Evolutionary conservation across 768 basidiomycete species (phyloP).

Genomic region (Russula sp.): DNA sequence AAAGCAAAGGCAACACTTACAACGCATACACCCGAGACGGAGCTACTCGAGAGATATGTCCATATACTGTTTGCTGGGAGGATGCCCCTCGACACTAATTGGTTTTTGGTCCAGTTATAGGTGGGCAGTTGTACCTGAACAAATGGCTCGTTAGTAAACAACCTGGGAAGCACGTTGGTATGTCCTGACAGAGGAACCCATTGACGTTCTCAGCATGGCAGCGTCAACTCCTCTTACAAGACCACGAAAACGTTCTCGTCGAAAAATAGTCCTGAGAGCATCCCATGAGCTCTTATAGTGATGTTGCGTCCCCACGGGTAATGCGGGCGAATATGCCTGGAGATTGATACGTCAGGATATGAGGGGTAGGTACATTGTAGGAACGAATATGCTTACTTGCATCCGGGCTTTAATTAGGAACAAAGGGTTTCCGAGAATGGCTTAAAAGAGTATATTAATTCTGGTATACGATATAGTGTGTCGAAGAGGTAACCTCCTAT

Average conservation of each 20-base stretch:
- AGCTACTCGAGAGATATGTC: slow-evolving; percentile 86
- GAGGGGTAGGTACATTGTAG: slow-evolving; percentile 5
- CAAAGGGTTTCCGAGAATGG: slow-evolving; percentile 80
- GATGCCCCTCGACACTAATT: slow-evolving; percentile 65
- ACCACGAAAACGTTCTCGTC: slow-evolving; percentile 73
- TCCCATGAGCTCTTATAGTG: slow-evolving; percentile 82
- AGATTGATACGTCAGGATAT: not conserved
- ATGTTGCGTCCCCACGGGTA: slow-evolving; percentile 95
- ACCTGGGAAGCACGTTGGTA: not conserved
- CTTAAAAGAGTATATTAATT: slow-evolving; percentile 38
- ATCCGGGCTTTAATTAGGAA: slow-evolving; percentile 98
- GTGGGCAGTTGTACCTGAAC: slow-evolving; percentile 89
- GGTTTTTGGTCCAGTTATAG: slow-evolving; percentile 89
- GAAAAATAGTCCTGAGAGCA: slow-evolving; percentile 76
- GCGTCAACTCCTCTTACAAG: slow-evolving; percentile 90
- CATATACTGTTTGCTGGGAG: slow-evolving; percentile 73
- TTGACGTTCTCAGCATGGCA: slow-evolving; percentile 88
- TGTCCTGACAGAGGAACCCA: slow-evolving; percentile 76
- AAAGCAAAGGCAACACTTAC: slow-evolving; percentile 46
- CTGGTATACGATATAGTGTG: not conserved
- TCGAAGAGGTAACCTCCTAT: slow-evolving; percentile 64
- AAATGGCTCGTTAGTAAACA: slow-evolving; percentile 9
- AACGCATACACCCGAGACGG: slow-evolving; percentile 88
- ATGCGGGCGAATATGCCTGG: slow-evolving; percentile 88
- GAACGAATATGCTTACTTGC: slow-evolving; percentile 54